Conservation (phyloP, 768 basidiomycete genomes). For the Phaeotremella fagi region DNA sequence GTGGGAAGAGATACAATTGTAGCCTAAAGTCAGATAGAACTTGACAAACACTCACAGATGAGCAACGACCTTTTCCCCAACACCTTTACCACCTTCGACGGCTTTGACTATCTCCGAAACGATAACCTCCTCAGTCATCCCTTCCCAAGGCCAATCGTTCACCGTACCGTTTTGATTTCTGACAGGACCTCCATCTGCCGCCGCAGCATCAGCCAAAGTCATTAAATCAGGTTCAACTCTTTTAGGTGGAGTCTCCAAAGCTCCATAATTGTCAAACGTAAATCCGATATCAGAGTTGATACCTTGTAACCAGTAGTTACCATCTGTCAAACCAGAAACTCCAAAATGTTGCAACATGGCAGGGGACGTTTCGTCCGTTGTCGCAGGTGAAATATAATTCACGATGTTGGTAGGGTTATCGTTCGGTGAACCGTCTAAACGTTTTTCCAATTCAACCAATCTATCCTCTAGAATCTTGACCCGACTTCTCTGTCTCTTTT, state of each 20-base stretch:
- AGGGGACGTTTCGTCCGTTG: not conserved
- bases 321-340: not conserved
- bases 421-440: slow-evolving; percentile 6
- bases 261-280: not conserved
- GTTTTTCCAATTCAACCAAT: slow-evolving; percentile 35
- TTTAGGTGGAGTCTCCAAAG: not conserved
- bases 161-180: no score
- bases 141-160: slow-evolving; percentile 23
- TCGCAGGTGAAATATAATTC: not conserved
- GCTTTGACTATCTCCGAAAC: slow-evolving; percentile 19
- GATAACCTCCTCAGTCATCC: slow-evolving; percentile 17
- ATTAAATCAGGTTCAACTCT: slow-evolving; percentile 35
- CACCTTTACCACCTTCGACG: slow-evolving; percentile 19
- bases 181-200: slow-evolving; percentile 10
- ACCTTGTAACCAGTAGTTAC: not conserved
- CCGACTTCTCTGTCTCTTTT: slow-evolving; percentile 36
- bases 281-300: not conserved
- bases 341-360: not conserved
- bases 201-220: slow-evolving; percentile 43
- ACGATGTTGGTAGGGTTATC: not conserved
- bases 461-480: slow-evolving; percentile 36
- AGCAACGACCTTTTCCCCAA: slow-evolving; percentile 31
- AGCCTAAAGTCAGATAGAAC: slow-evolving; percentile 1
- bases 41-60: slow-evolving; percentile 26
- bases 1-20: slow-evolving; percentile 18